These are phyloP conservation scores for Arabidopsis suecica DNA, from an alignment of 345 rosid species.

Conservation along the genomic window DNA sequence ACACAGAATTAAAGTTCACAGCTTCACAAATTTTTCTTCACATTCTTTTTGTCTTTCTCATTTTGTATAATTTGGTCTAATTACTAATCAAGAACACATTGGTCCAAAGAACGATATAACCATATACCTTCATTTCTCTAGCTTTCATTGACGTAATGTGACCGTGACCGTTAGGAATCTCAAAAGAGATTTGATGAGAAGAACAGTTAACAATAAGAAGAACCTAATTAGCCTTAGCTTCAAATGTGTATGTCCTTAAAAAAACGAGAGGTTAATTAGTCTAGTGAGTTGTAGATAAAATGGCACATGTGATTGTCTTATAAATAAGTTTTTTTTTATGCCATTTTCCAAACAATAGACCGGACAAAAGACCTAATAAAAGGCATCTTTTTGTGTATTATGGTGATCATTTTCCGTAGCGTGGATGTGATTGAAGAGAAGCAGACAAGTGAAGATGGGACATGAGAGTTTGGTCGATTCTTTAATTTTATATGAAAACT, in stretches of 20 bases:
- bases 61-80: neutral
- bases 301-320: constrained; percentile 37
- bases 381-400: constrained; percentile 12
- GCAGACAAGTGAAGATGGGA: constrained; percentile 42
- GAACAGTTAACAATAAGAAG: constrained; percentile 2
- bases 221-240: neutral
- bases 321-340: constrained; percentile 12
- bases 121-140: neutral
- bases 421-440: constrained; percentile 38
- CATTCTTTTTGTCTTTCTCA: neutral
- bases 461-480: constrained; percentile 43
- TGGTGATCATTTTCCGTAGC: constrained; percentile 30
- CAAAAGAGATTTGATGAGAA: constrained; percentile 17
- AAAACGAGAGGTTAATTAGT: constrained; percentile 27
- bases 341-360: constrained; percentile 40
- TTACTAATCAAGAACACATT: neutral
- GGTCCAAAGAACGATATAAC: constrained; percentile 1
- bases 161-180: constrained; percentile 6
- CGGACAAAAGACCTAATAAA: constrained; percentile 37
- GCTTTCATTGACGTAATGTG: constrained; percentile 1
- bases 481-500: constrained; percentile 5
- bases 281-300: constrained; percentile 35
- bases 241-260: neutral
- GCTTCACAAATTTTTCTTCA: neutral
- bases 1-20: neutral